Evolutionary conservation across 371 early-diverging fungal species (phyloP).

Genomic region (Phascolomyces articulosus): DNA sequence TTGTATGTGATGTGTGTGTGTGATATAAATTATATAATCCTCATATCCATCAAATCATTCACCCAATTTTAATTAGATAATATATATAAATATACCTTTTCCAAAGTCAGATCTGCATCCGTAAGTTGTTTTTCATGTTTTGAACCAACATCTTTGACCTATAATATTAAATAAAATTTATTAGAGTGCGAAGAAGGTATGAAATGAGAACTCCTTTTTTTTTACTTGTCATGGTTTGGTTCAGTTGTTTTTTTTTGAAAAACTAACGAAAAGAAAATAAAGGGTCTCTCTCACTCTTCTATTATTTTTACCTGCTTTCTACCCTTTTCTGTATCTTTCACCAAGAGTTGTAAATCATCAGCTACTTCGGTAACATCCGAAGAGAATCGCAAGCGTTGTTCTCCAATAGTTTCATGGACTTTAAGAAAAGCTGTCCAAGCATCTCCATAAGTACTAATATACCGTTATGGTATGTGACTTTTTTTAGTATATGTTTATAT

Average conservation of each 20-base stretch:
- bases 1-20: no score
- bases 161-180: neutral
- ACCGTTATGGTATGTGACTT: no score
- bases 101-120: conserved; percentile 72
- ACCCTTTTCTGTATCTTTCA: conserved; percentile 79
- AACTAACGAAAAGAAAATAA: neutral
- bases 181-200: no score
- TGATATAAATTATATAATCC: no score
- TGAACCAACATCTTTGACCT: conserved; percentile 79
- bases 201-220: no score
- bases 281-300: no score
- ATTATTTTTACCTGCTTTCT: conserved; percentile 84
- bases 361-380: conserved; percentile 63
- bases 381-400: conserved; percentile 69
- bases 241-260: neutral
- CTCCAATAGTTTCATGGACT: conserved; percentile 79
- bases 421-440: conserved; percentile 65
- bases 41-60: no score
- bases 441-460: conserved; percentile 58
- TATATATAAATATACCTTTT: conserved; percentile 59
- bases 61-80: no score
- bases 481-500: no score
- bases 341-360: conserved; percentile 69
- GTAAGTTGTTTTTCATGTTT: conserved; percentile 69
- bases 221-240: no score